Base-by-base conservation (phyloP, 768 basidiomycete genomes). In the Leucocoprinus birnbaumii region DNA sequence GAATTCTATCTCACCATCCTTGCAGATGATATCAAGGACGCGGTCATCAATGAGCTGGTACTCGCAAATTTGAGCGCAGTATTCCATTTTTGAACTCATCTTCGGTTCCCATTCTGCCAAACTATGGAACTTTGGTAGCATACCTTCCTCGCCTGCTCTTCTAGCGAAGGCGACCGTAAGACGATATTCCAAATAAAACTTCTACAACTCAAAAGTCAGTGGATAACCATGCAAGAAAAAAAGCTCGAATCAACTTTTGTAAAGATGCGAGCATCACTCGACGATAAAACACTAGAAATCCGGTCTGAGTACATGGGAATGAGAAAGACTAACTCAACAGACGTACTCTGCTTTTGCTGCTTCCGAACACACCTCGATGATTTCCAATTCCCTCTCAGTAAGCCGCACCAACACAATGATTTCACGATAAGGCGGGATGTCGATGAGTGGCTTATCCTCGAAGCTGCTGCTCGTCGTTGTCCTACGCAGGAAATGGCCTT, bases 71-170 rank as follows among this genome's bases (percentile, higher is more conserved):
- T 40, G 9, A 1, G 52, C 57, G 38, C 46, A 48, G 8, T 40
- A 16, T 10, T 63, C 57, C 46, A 65, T 50, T 50, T 65, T 65
- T 1, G 63, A 62, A 3, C 50, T 51, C 38, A 59, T 62, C 1
- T 55, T 13, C 2, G 38, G 9, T 9, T 55, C 31, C 64, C 63
- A 65, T 16, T 61, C 38, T 1, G 42, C 49, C 5, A 65, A 16
- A 1, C 54, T 42, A 2, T 50, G 44, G 45, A 63, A 62, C 2
- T 4, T 3, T 25, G n/a, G 31, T 54, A 54, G 11, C 51, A 21
- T 3, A 14, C 11, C 4, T 41, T 59, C 31, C 14, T 44, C 21
- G n/a, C n/a, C n/a, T n/a, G n/a, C n/a, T n/a, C n/a, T n/a, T 24
- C 53, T 49, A 0, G 58, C 48, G 45, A 53, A 65, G 0, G 21